Percentiles rank a stretch among this genome's conserved stretches.
Conservation (phyloP, 192 early-diverging fungal genomes). For the Umbelopsis vinacea region DNA sequence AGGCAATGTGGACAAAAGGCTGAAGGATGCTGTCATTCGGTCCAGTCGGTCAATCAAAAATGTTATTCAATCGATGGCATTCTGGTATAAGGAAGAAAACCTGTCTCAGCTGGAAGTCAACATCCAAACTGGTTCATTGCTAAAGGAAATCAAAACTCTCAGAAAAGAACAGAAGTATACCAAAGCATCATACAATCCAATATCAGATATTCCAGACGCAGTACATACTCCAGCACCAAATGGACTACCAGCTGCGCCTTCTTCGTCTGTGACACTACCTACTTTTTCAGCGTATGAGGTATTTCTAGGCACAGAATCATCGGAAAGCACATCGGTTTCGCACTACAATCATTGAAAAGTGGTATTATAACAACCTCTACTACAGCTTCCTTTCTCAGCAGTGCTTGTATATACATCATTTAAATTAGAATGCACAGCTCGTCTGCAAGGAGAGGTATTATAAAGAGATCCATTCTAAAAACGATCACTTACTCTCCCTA, state of each 20-base stretch:
- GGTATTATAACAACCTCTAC: neutral
- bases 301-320: neutral
- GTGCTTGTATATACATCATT: too few relatives aligned
- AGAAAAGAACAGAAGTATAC: neutral
- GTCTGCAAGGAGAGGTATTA: too few relatives aligned
- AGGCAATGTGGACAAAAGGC: neutral
- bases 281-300: neutral
- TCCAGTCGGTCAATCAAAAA: neutral
- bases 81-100: constrained; percentile 4
- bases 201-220: neutral
- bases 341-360: neutral
- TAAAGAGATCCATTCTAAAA: too few relatives aligned
- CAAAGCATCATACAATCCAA: neutral
- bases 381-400: too few relatives aligned
- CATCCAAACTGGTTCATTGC: neutral
- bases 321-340: neutral
- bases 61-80: neutral
- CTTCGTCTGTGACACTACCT: constrained; percentile 8
- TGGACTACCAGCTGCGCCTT: constrained; percentile 2
- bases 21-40: neutral
- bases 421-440: too few relatives aligned
- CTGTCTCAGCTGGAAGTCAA: neutral
- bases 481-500: too few relatives aligned
- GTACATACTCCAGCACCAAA: neutral
- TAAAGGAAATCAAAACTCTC: neutral